These are phyloP conservation scores for Neltuma alba DNA, from an alignment of 306 rosid genomes.

Conservation along the genomic window DNA sequence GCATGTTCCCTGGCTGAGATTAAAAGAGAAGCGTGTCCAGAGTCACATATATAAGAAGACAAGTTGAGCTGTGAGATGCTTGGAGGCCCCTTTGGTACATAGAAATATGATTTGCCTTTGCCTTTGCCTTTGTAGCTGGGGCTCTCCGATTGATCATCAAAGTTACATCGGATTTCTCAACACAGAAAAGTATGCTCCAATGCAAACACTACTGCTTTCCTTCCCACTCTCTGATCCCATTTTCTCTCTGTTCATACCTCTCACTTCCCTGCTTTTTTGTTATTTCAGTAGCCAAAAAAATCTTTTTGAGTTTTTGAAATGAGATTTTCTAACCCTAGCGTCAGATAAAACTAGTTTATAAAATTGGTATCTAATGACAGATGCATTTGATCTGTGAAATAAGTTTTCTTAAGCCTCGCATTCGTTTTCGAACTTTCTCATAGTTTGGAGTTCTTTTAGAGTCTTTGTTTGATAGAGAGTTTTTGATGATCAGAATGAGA, in stretches of 20 bases:
- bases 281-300: neutral
- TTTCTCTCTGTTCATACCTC: neutral
- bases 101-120: conserved; percentile 38
- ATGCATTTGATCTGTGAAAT: neutral
- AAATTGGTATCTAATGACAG: neutral
- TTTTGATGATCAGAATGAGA: too few relatives aligned
- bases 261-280: neutral
- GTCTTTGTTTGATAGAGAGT: conserved; percentile 25
- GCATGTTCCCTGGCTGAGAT: conserved; percentile 72
- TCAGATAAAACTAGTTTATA: neutral
- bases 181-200: conserved; percentile 30
- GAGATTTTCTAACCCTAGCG: neutral
- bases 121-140: conserved; percentile 38
- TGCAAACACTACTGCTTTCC: conserved; percentile 13
- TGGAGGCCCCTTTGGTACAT: conserved; percentile 39
- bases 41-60: conserved; percentile 47
- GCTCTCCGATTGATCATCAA: conserved; percentile 27
- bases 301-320: neutral
- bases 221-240: neutral
- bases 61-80: conserved; percentile 33
- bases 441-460: neutral
- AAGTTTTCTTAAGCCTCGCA: neutral
- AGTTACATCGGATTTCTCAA: conserved; percentile 35
- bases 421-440: neutral
- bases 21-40: conserved; percentile 44